Conservation (phyloP, 768 basidiomycete genomes). For the Suillus variegatus region DNA sequence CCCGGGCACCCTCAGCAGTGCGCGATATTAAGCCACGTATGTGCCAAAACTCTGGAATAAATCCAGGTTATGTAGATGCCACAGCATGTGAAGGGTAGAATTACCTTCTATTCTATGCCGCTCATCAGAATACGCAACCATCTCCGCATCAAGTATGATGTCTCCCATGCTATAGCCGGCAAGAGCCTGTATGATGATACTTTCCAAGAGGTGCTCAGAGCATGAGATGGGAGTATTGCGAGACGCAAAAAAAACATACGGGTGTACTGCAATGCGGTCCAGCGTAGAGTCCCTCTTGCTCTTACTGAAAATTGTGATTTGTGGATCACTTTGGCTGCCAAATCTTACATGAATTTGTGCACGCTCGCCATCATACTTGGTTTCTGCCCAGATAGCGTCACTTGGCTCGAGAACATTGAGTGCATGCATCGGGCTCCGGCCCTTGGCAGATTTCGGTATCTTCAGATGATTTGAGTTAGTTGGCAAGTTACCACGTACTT, state of each 20-base stretch:
- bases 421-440: slow-evolving; percentile 58
- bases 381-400: slow-evolving; percentile 74
- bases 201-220: slow-evolving; percentile 24
- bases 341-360: slow-evolving; percentile 86
- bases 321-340: slow-evolving; percentile 32
- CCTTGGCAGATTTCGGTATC: slow-evolving; percentile 88
- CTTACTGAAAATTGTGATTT: slow-evolving; percentile 85
- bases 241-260: slow-evolving; percentile 24
- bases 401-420: slow-evolving; percentile 38
- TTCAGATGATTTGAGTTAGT: slow-evolving; percentile 17
- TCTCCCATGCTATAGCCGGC: slow-evolving; percentile 41
- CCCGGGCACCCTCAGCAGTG: slow-evolving; percentile 59
- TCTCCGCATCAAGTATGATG: slow-evolving; percentile 80
- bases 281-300: slow-evolving; percentile 80
- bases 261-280: slow-evolving; percentile 71
- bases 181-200: slow-evolving; percentile 63
- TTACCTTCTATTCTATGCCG: slow-evolving; percentile 66
- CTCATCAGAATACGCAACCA: slow-evolving; percentile 77
- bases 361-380: slow-evolving; percentile 95
- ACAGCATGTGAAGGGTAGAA: slow-evolving; percentile 18
- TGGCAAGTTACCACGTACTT: no score
- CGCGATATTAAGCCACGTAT: slow-evolving; percentile 60
- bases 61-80: slow-evolving; percentile 1
- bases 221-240: neutral
- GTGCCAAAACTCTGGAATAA: slow-evolving; percentile 69